A percentile compares a stretch with the other conserved stretches of the same genome.
Conservation (phyloP, 148 eudicot species). For the Rhododendron vialii region DNA sequence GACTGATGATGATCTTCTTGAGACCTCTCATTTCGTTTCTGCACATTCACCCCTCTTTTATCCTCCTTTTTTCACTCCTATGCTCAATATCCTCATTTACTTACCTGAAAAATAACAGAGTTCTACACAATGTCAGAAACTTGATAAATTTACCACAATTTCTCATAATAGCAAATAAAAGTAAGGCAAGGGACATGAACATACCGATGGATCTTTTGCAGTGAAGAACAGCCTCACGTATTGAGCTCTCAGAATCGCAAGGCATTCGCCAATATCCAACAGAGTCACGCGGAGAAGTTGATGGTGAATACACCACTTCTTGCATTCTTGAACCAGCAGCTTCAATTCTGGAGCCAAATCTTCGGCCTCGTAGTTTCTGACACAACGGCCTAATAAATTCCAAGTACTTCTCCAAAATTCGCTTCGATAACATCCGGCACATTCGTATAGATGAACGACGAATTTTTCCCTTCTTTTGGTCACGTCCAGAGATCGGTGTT, state of each 20-base stretch:
- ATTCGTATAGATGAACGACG: conserved; percentile 52
- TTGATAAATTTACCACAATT: background rate
- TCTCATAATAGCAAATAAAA: background rate
- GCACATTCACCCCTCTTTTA: background rate
- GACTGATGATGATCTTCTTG: conserved; percentile 14
- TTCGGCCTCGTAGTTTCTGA: conserved; percentile 37
- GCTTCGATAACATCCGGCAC: conserved; percentile 54
- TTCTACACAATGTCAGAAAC: background rate
- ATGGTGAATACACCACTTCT: conserved; percentile 26
- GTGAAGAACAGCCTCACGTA: conserved; percentile 88
- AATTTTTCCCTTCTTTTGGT: conserved; percentile 22
- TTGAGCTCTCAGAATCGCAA: conserved; percentile 85
- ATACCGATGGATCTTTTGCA: conserved; percentile 78
- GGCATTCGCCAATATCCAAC: conserved; percentile 58
- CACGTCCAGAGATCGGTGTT: conserved; percentile 13
- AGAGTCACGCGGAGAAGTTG: conserved; percentile 50
- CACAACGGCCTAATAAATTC: conserved; percentile 42
- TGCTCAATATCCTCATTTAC: conserved; percentile 7
- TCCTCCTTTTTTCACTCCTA: background rate
- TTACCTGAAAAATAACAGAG: conserved; percentile 16
- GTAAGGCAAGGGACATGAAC: background rate
- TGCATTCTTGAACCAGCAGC: conserved; percentile 18
- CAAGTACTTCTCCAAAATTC: conserved; percentile 51
- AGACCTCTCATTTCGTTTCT: conserved; percentile 18
- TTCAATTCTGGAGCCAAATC: conserved; percentile 29